These are phyloP conservation scores for Phytophthora sojae DNA, from an alignment of 352 stramenopile genomes.

Conservation along the genomic window DNA sequence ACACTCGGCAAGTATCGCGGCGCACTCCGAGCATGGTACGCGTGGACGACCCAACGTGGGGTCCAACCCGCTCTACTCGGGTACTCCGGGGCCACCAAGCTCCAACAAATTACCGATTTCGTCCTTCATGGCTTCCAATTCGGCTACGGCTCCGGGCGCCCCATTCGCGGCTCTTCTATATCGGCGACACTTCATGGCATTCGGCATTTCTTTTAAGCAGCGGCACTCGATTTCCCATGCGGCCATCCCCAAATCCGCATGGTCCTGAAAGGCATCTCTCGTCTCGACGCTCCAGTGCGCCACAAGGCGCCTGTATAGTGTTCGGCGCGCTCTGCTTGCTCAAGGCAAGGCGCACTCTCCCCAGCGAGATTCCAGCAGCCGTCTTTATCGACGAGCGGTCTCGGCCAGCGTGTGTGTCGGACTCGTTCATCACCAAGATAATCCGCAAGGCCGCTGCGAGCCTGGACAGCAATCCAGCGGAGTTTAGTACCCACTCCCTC, in stretches of 20 bases:
- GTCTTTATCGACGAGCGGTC: constrained; percentile 2
- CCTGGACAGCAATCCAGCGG: no score
- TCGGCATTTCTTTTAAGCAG: constrained; percentile 10
- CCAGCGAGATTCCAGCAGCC: neutral
- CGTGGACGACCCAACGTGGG: neutral
- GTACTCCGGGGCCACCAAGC: neutral
- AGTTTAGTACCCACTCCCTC: no score
- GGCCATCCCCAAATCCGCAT: constrained; percentile 24
- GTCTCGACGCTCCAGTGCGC: constrained; percentile 7
- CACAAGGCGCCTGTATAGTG: neutral
- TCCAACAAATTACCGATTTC: constrained; percentile 14
- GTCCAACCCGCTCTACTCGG: constrained; percentile 1
- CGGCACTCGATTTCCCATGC: constrained; percentile 2
- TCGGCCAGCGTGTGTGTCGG: neutral
- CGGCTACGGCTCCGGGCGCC: neutral
- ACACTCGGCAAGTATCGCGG: constrained; percentile 4
- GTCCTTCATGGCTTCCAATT: constrained; percentile 14
- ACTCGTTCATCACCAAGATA: no score
- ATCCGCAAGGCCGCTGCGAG: no score
- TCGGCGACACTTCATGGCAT: neutral
- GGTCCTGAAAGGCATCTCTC: constrained; percentile 14
- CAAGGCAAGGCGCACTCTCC: neutral
- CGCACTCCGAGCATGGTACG: neutral
- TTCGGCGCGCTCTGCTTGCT: constrained; percentile 2
- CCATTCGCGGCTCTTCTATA: neutral